Evolutionary conservation across 768 basidiomycete genomes (phyloP), one percentile per base, ranked within the genome.

Genomic region (Flagelloscypha sp.): DNA sequence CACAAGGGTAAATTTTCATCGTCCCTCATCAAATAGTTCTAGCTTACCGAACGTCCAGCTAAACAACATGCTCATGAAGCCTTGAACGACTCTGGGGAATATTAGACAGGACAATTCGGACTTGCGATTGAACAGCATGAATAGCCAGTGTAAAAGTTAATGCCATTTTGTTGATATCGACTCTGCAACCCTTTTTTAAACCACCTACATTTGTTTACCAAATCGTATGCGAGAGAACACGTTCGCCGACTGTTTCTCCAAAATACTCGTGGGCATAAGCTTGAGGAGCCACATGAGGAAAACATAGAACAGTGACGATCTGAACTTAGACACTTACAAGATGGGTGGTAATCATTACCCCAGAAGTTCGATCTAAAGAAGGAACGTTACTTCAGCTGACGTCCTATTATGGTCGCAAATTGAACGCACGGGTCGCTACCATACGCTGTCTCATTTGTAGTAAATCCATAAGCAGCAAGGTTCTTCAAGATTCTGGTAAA

Each of bases 301-400:
- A 16, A 18, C 35, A 4, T 11, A 39, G 11, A 2, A 23, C 37
- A 16, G 32, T 23, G 18, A 43, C 1, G 6, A 12, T 37, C 13
- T 38, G 12, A 6, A 11, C n/a, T n/a, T 15, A 27, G 33, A 43
- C 25, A 53, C 66, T 46, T 53, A 73, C 74, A 66, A 32, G 63
- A 62, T 9, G 74, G 70, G 41, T 76, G 75, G 43, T 65, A 71
- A 47, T 70, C 62, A 40, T 76, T 72, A 10, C 74, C 74, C 35
- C 5, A 37, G 20, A n/a, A 25, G n/a, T n/a, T n/a, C n/a, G n/a
- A n/a, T n/a, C n/a, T n/a, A 36, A 23, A 11, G n/a, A n/a, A 32
- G 27, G 7, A 11, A 18, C 7, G 30, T 23, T 33, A 4, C 34
- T 15, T 38, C 11, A 18, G 25, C 36, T 24, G 19, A 12, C 11